Evolutionary conservation across 352 stramenopile genomes (phyloP), one percentile per base, ranked within the genome.

Genomic region (Globisporangium sylvaticum): DNA sequence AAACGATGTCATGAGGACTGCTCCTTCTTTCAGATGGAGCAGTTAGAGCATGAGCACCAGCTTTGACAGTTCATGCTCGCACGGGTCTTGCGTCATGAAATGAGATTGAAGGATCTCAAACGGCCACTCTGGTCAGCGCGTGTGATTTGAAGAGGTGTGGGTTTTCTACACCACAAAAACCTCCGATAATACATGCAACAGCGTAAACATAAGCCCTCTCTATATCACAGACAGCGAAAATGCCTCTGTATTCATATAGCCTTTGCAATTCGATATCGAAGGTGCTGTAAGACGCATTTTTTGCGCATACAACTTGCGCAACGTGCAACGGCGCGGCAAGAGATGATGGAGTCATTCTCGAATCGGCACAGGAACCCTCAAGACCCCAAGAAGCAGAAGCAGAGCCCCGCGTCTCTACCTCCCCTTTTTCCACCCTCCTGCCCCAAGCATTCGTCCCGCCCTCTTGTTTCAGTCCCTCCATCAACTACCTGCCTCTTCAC

Each of bases 301-400:
- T 64, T 69, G 50, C 66, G 52, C 58, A 71, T 72, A 57, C 64
- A 48, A 48, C 57, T n/a, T 15, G 25, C 25, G 14, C 46, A 31
- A 34, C 3, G 10, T 31, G 37, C 37, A 44, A 44, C 12, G 53
- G 25, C 37, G 12, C 34, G 37, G 37, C 37, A 44, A 12, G 46
- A 54, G n/a, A 54, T 54, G 20, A 27, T 55, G 29, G 4, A 7
- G 44, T 42, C 58, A 69, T 69, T 69, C 50, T 42, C 48, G 59
- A 71, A 68, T 71, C 62, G 58, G 32, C 66, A 63, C 34, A 52
- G 32, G 66, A 68, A 32, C 50, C 24, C 58, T 12, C 53, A 67
- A 52, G 29, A 29, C 34, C 34, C 12, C 37, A 22, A 48, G 27
- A 56, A 58, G 31, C 57, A 50, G 55, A 64, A 55, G 64, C 62